Conservation (phyloP, 2,329 filamentous ascomycete genomes). For the Pseudocercospora cruenta region DNA sequence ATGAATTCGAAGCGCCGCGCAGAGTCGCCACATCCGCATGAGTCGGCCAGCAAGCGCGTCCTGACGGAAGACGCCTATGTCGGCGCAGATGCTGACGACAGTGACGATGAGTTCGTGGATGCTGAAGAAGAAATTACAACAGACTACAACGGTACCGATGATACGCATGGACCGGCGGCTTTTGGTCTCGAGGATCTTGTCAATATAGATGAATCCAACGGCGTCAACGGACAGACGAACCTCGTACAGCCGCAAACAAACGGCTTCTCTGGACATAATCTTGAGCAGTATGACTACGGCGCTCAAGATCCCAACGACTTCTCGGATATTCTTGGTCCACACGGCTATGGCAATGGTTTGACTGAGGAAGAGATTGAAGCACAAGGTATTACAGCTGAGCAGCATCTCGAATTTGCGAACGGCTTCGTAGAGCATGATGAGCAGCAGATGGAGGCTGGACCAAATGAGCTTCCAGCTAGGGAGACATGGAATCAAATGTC, state of each 20-base stretch:
- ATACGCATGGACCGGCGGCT: not conserved
- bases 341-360: slow-evolving; percentile 1
- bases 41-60: slow-evolving; percentile 12
- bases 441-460: not conserved
- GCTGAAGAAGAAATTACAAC: slow-evolving; percentile 23
- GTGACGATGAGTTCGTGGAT: slow-evolving; percentile 28
- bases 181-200: not conserved
- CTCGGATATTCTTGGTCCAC: not conserved
- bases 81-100: slow-evolving; percentile 13
- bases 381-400: slow-evolving; percentile 6
- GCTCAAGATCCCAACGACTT: not conserved
- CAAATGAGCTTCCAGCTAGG: not conserved
- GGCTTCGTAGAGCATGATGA: not conserved
- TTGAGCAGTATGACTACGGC: not conserved
- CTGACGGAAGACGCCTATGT: not conserved
- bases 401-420: not conserved
- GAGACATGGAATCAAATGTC: not conserved
- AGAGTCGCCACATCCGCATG: slow-evolving; percentile 8
- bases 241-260: not conserved
- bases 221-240: not conserved
- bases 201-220: not conserved
- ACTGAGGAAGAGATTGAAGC: not conserved
- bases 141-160: not conserved
- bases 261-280: not conserved
- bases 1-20: slow-evolving; percentile 10